Percentiles rank a stretch among this genome's conserved stretches.
Conservation (phyloP, 2,329 filamentous ascomycete genomes). For the Sordariomycetes sp. region DNA sequence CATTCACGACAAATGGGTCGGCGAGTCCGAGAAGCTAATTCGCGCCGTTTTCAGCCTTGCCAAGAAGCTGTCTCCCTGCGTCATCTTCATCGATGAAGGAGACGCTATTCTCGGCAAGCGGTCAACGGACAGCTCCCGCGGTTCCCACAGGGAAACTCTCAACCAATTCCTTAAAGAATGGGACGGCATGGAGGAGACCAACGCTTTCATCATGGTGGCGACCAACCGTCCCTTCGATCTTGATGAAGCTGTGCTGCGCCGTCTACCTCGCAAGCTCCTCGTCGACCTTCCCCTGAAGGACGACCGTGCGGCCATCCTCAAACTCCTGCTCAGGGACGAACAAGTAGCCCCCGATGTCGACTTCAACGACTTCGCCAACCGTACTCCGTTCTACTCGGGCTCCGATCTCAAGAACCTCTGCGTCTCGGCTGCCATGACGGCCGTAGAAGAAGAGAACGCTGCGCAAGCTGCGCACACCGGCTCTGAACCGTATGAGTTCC, state of each 20-base stretch:
- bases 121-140: conserved; percentile 53
- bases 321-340: conserved; percentile 64
- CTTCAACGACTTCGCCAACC: conserved; percentile 51
- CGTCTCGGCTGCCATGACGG: conserved; percentile 70
- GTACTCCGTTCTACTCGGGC: conserved; percentile 71
- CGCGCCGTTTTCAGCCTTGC: conserved; percentile 85
- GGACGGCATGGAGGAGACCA: conserved; percentile 78
- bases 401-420: conserved; percentile 78
- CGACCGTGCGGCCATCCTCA: conserved; percentile 60
- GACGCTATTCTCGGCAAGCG: conserved; percentile 84
- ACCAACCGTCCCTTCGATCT: conserved; percentile 94
- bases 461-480: conserved; percentile 26
- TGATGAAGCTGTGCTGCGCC: conserved; percentile 76
- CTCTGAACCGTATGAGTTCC: conserved; percentile 47
- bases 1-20: conserved; percentile 94
- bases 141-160: conserved; percentile 77
- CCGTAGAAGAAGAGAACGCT: conserved; percentile 63
- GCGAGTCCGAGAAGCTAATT: conserved; percentile 93
- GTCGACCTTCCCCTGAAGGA: conserved; percentile 61
- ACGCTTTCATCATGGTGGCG: conserved; percentile 95
- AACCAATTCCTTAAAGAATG: conserved; percentile 96
- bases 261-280: conserved; percentile 62
- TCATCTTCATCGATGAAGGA: conserved; percentile 96
- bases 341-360: conserved; percentile 50
- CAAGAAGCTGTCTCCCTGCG: conserved; percentile 81